A percentile compares a stretch with the other conserved stretches of the same genome.
Conservation (phyloP, 495 filamentous ascomycete species). For the Penicillium paradoxum region DNA sequence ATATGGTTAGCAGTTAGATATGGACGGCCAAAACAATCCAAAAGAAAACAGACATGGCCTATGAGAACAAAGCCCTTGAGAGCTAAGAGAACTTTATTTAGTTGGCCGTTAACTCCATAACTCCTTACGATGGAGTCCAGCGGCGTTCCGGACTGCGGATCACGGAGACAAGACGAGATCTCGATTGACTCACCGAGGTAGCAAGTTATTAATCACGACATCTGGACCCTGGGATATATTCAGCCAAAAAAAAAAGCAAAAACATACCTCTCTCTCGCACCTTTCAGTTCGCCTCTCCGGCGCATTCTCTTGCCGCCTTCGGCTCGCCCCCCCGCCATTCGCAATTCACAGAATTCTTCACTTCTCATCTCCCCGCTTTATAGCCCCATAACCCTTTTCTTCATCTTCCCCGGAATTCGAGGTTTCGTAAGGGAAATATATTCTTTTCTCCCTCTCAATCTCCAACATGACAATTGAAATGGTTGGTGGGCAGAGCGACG, state of each 20-base stretch:
- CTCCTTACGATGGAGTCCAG: neutral
- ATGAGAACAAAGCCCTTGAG: neutral
- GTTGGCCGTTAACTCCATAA: neutral
- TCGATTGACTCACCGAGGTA: slow-evolving; percentile 28
- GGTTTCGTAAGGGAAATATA: neutral
- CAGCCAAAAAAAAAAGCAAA: neutral
- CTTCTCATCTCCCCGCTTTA: neutral
- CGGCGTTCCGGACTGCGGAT: slow-evolving; percentile 1
- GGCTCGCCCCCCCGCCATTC: slow-evolving; percentile 5
- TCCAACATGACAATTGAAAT: slow-evolving; percentile 26
- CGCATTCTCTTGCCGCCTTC: slow-evolving; percentile 18
- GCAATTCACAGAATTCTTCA: slow-evolving; percentile 1
- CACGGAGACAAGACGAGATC: slow-evolving; percentile 10
- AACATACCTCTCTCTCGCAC: neutral
- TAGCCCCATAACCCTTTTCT: neutral
- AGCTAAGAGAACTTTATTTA: neutral
- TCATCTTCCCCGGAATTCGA: neutral
- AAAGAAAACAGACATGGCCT: too few species aligned
- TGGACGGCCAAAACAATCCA: too few species aligned
- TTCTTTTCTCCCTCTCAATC: neutral
- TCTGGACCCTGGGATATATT: neutral
- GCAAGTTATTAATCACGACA: slow-evolving; percentile 18
- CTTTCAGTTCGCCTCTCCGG: slow-evolving; percentile 3
- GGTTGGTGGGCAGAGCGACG: slow-evolving; percentile 28
- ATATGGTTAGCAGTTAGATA: too few species aligned